phyloP scores from a whole-genome alignment of 1,284 basidiomycete species.

The Ustilago nuda region DNA sequence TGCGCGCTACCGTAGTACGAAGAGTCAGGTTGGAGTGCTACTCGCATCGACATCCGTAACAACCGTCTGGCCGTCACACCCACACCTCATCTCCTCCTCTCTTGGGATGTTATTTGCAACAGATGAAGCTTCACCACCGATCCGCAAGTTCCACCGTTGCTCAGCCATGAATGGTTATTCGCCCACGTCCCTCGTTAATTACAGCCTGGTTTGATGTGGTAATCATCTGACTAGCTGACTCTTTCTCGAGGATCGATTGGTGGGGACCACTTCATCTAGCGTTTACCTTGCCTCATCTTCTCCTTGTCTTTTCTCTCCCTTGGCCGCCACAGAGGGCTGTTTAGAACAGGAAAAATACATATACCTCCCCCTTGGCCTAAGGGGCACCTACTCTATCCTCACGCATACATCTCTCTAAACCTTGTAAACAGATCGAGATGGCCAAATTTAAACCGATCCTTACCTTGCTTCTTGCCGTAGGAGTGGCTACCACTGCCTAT shows the following conservation, averaged over 20 bases:
- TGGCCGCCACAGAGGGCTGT: not conserved
- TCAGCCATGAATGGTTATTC: not conserved
- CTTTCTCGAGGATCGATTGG: conserved; percentile 2
- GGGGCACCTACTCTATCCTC: not conserved
- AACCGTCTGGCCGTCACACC: not conserved
- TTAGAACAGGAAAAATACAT: not conserved
- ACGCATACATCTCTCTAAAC: not conserved
- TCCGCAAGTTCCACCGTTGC: not conserved
- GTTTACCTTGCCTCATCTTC: not conserved
- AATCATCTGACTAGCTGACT: not conserved
- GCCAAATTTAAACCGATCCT: conserved; percentile 15
- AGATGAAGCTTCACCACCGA: not conserved
- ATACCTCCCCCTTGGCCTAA: not conserved
- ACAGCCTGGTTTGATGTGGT: not conserved
- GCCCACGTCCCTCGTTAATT: not conserved
- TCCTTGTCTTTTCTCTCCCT: not conserved
- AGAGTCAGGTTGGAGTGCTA: not conserved
- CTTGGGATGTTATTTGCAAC: not conserved
- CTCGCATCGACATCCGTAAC: conserved; percentile 8
- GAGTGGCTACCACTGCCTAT: conserved; percentile 6
- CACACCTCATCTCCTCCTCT: not conserved
- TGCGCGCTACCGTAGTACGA: too few species aligned
- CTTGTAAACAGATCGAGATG: not conserved
- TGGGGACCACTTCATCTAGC: conserved; percentile 1
- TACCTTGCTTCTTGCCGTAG: conserved; percentile 11